These are phyloP conservation scores for Curvularia verruculosa DNA, from an alignment of 2,329 filamentous ascomycete species.

Conservation along the genomic window DNA sequence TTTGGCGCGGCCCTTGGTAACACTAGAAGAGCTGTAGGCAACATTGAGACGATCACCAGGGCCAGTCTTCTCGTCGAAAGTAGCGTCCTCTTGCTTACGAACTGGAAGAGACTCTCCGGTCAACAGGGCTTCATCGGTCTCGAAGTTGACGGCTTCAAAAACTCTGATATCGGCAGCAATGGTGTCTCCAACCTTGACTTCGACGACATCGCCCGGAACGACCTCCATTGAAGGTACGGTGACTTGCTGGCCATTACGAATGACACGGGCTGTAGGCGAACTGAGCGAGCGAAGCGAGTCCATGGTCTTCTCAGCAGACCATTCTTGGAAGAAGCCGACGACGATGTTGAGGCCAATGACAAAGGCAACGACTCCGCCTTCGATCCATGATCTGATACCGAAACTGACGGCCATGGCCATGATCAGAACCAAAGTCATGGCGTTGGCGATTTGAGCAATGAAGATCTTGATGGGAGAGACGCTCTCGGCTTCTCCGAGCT, in stretches of 20 bases:
- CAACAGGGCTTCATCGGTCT: conserved; percentile 73
- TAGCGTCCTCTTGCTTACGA: conserved; percentile 63
- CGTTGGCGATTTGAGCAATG: conserved; percentile 74
- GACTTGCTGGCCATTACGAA: conserved; percentile 61
- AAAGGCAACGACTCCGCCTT: conserved; percentile 55
- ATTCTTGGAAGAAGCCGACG: conserved; percentile 56
- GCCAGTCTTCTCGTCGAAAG: conserved; percentile 60
- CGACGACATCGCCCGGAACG: conserved; percentile 70
- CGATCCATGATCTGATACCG: conserved; percentile 55
- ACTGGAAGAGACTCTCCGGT: conserved; percentile 74
- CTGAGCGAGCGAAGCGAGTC: conserved; percentile 53
- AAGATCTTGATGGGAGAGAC: conserved; percentile 75
- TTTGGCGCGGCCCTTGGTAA: conserved; percentile 62
- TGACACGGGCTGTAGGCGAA: conserved; percentile 52
- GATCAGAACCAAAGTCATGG: conserved; percentile 72
- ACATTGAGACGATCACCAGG: conserved; percentile 73
- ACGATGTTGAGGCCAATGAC: conserved; percentile 54
- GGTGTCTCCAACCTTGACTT: conserved; percentile 67
- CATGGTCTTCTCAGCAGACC: conserved; percentile 57
- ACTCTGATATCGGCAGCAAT: conserved; percentile 68
- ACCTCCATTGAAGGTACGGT: conserved; percentile 63
- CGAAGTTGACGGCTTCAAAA: conserved; percentile 72
- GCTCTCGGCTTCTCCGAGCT: conserved; percentile 70
- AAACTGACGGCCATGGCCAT: conserved; percentile 58
- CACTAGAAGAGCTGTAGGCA: conserved; percentile 62